These are phyloP conservation scores for Fraxinus americana DNA, from an alignment of 257 asterid species.

Conservation along the genomic window DNA sequence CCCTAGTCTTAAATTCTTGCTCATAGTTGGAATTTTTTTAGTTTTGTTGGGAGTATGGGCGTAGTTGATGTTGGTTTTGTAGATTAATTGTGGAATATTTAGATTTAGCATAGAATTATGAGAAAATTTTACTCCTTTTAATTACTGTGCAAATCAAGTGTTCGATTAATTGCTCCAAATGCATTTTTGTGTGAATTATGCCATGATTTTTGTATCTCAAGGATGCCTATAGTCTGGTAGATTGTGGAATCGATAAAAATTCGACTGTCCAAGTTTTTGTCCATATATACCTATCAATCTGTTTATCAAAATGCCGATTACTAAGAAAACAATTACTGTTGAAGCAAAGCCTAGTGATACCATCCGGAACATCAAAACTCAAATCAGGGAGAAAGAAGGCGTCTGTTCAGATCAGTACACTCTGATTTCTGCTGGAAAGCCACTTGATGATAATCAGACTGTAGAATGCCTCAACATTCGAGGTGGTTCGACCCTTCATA, in stretches of 20 bases:
- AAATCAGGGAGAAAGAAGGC: constrained; percentile 20
- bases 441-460: constrained; percentile 9
- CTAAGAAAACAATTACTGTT: constrained; percentile 10
- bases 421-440: constrained; percentile 23
- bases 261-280: constrained; percentile 27
- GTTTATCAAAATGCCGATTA: constrained; percentile 4
- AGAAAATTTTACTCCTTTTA: no score
- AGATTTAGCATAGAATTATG: no score
- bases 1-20: no score
- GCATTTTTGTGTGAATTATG: no score
- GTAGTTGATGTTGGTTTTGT: no score
- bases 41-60: no score
- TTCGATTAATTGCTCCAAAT: no score
- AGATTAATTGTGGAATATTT: no score
- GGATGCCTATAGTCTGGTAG: constrained; percentile 23
- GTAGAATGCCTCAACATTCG: no score
- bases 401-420: not conserved
- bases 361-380: constrained; percentile 23
- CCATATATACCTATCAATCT: not conserved
- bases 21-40: no score
- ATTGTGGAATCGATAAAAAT: constrained; percentile 21
- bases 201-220: not conserved
- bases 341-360: constrained; percentile 25
- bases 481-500: no score
- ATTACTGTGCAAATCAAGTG: no score